phyloP scores from a whole-genome alignment of 129 eudicot species.

The Tanacetum coccineum region DNA sequence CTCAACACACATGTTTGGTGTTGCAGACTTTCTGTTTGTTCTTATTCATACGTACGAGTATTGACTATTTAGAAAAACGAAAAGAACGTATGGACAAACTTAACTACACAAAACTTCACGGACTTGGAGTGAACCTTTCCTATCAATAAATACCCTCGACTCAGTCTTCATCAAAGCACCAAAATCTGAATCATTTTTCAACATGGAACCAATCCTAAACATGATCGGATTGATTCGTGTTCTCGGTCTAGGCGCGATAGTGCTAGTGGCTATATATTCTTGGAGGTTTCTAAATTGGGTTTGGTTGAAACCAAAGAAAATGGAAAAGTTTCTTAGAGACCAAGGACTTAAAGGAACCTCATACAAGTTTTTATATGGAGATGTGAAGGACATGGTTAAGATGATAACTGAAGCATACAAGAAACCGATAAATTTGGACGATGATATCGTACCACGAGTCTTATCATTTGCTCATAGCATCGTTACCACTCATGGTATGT shows the following conservation, averaged over 20 bases:
- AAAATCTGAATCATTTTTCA: conserved; percentile 3
- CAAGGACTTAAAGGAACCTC: conserved; percentile 61
- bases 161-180: conserved; percentile 3
- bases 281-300: conserved; percentile 24
- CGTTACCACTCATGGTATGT: conserved; percentile 48
- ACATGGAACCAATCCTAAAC: conserved; percentile 10
- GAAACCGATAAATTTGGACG: conserved; percentile 41
- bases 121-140: conserved; percentile 11
- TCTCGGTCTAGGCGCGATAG: background rate
- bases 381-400: conserved; percentile 41
- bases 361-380: conserved; percentile 54
- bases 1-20: too few relatives aligned
- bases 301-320: conserved; percentile 57
- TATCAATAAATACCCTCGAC: too few relatives aligned
- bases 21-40: too few relatives aligned
- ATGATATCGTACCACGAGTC: conserved; percentile 49
- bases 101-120: conserved; percentile 14
- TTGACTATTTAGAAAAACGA: too few relatives aligned
- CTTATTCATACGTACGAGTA: too few relatives aligned
- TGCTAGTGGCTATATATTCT: background rate
- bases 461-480: conserved; percentile 42
- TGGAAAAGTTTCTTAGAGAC: conserved; percentile 1
- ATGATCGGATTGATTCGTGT: background rate
- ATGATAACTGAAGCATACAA: conserved; percentile 43
- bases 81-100: background rate